A percentile compares a stretch with the other conserved stretches of the same genome.
Conservation (phyloP, 192 early-diverging fungal genomes). For the Coemansia sp. region DNA sequence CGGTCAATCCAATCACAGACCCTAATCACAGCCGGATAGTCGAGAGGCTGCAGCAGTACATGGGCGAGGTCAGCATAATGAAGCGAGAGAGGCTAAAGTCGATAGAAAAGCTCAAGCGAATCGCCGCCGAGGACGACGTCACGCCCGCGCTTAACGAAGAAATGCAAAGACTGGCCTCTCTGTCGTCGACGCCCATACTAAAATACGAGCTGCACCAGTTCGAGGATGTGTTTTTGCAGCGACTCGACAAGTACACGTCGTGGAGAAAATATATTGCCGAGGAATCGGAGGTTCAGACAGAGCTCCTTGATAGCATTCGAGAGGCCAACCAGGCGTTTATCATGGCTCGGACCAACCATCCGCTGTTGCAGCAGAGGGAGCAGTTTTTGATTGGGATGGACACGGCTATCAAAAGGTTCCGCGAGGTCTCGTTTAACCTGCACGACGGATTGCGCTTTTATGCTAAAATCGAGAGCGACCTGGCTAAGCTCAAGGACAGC, state of each 20-base stretch:
- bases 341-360: slow-evolving; percentile 58
- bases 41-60: slow-evolving; percentile 57
- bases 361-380: slow-evolving; percentile 64
- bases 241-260: slow-evolving; percentile 69
- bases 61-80: slow-evolving; percentile 59
- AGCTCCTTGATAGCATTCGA: slow-evolving; percentile 57
- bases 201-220: slow-evolving; percentile 76
- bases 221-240: slow-evolving; percentile 69
- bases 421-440: slow-evolving; percentile 70
- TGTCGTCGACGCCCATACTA: slow-evolving; percentile 55
- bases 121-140: slow-evolving; percentile 75
- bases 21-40: slow-evolving; percentile 63
- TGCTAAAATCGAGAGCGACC: slow-evolving; percentile 61
- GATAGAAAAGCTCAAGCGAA: slow-evolving; percentile 64
- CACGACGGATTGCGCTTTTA: slow-evolving; percentile 77
- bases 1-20: slow-evolving; percentile 55
- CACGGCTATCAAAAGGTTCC: slow-evolving; percentile 68
- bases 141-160: slow-evolving; percentile 64
- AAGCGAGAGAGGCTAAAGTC: slow-evolving; percentile 59
- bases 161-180: slow-evolving; percentile 62
- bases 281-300: slow-evolving; percentile 61
- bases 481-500: slow-evolving; percentile 60
- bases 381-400: slow-evolving; percentile 75
- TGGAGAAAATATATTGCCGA: slow-evolving; percentile 59
- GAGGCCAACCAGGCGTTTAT: slow-evolving; percentile 68